Percentiles rank a stretch among this genome's conserved stretches.
Conservation (phyloP, 805 yeast species). For the Danielia oregonensis region DNA sequence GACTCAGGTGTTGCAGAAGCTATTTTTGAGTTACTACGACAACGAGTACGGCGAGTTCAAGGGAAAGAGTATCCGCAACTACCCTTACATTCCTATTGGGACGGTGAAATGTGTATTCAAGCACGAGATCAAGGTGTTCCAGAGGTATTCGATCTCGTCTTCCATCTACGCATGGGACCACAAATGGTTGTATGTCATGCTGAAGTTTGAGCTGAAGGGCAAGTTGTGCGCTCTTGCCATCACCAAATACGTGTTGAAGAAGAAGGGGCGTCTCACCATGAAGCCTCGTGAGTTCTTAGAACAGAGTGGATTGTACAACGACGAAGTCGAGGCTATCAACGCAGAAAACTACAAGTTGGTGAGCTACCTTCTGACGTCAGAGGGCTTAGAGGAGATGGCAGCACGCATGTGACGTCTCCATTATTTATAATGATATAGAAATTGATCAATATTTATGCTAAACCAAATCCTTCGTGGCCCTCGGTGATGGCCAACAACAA, state of each 20-base stretch:
- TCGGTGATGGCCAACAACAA: constrained; percentile 83
- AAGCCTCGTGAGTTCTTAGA: constrained; percentile 58
- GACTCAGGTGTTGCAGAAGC: constrained; percentile 52
- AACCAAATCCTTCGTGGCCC: constrained; percentile 95
- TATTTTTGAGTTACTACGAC: constrained; percentile 45
- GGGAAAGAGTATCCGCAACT: constrained; percentile 20
- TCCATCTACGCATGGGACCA: constrained; percentile 77
- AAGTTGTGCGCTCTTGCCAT: constrained; percentile 54
- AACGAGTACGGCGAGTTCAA: constrained; percentile 34
- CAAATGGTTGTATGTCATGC: constrained; percentile 77
- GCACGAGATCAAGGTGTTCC: constrained; percentile 69
- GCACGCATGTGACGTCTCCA: background rate
- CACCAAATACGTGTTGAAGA: constrained; percentile 78
- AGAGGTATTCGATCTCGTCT: constrained; percentile 50
- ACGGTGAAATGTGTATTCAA: constrained; percentile 64
- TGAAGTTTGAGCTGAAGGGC: constrained; percentile 43
- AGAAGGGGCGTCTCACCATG: constrained; percentile 68
- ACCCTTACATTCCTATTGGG: constrained; percentile 76
- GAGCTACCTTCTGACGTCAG: constrained; percentile 31
- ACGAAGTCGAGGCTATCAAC: constrained; percentile 44
- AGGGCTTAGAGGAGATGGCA: constrained; percentile 35
- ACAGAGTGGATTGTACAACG: constrained; percentile 53
- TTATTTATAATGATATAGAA: background rate
- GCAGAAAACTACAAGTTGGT: constrained; percentile 38
- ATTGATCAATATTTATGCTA: constrained; percentile 39